A percentile compares a stretch with the other conserved stretches of the same genome.
Evolutionary conservation across 2,329 filamentous ascomycete genomes (phyloP).

Genomic region (Sporothrix sp.): DNA sequence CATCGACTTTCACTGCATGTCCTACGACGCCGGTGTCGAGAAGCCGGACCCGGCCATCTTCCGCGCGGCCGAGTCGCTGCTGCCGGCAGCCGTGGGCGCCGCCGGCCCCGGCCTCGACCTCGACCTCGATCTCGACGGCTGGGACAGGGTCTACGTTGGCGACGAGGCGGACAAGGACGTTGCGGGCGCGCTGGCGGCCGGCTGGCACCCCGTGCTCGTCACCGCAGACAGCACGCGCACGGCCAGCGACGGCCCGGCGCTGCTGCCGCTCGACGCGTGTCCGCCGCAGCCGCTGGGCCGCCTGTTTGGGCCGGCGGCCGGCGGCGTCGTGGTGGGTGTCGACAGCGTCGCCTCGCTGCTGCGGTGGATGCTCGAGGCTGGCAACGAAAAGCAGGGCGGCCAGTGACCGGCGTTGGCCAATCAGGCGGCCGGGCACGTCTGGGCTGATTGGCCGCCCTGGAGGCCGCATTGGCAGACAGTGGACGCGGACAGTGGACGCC

Average conservation of each 20-base stretch:
- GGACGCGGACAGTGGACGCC: too few species aligned
- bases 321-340: neutral
- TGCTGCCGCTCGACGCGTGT: neutral
- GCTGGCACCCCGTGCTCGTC: constrained; percentile 15
- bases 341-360: neutral
- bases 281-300: neutral
- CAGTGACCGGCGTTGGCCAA: too few species aligned
- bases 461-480: too few species aligned
- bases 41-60: constrained; percentile 52
- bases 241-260: neutral
- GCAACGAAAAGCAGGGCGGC: neutral
- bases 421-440: too few species aligned
- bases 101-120: too few species aligned
- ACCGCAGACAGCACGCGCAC: neutral
- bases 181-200: constrained; percentile 10
- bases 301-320: neutral
- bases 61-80: constrained; percentile 38
- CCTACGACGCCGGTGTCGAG: constrained; percentile 51
- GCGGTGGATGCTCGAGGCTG: neutral
- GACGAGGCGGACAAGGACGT: constrained; percentile 17
- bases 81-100: neutral
- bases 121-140: neutral
- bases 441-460: too few species aligned
- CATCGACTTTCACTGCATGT: constrained; percentile 50
- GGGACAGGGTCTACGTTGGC: constrained; percentile 17